Percentiles rank a stretch among this genome's conserved stretches.
phyloP scores from a whole-genome alignment of 768 basidiomycete genomes.

The Trametes cubensis region DNA sequence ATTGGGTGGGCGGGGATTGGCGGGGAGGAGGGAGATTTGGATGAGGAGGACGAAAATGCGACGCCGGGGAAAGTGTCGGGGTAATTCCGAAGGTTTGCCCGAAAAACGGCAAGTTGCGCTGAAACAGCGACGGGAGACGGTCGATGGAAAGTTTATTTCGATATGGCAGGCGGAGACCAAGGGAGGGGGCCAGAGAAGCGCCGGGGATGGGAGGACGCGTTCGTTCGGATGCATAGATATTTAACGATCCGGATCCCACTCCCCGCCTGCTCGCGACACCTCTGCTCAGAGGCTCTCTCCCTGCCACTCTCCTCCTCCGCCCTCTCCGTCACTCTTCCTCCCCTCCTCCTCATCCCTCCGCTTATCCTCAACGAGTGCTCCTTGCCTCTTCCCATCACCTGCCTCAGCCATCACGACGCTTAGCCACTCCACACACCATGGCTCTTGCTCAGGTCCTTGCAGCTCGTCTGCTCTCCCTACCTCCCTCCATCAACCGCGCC shows the following conservation, averaged over 20 bases:
- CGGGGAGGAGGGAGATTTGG: background rate
- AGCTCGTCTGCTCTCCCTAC: conserved; percentile 12
- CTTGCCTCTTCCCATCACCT: background rate
- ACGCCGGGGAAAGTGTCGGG: conserved; percentile 17
- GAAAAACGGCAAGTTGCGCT: conserved; percentile 24
- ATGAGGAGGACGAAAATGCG: background rate
- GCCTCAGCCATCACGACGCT: background rate
- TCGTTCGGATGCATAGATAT: conserved; percentile 14
- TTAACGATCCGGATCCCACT: conserved; percentile 21
- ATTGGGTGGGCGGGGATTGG: conserved; percentile 2
- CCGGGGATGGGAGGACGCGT: too few relatives aligned
- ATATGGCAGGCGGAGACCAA: conserved; percentile 14
- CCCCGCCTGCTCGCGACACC: conserved; percentile 26
- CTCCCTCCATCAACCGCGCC: conserved; percentile 13
- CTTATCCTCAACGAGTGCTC: background rate
- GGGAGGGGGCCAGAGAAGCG: background rate
- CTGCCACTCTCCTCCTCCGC: conserved; percentile 2
- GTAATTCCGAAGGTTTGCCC: conserved; percentile 19
- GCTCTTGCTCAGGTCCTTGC: conserved; percentile 16
- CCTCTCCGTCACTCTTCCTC: background rate
- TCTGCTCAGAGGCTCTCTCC: conserved; percentile 21
- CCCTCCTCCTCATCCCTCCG: conserved; percentile 1
- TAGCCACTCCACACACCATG: conserved; percentile 13
- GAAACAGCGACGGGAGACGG: conserved; percentile 21
- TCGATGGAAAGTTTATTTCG: conserved; percentile 25